Evolutionary conservation across 1,139 yeast genomes (phyloP).

Genomic region (Nakaseomyces uthaithaninus): DNA sequence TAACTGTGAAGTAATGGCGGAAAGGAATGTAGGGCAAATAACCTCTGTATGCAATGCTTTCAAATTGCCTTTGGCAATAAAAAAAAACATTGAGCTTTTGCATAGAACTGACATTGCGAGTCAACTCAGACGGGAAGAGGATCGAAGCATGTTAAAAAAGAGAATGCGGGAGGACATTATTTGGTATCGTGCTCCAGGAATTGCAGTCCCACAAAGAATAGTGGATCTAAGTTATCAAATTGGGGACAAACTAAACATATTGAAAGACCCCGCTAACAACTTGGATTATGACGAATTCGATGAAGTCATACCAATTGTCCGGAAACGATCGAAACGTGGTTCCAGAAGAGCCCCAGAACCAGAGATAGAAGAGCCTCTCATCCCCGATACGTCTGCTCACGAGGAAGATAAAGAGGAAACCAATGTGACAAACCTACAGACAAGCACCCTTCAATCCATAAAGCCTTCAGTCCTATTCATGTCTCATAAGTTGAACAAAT

Average conservation of each 20-base stretch:
- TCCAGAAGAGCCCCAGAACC: constrained; percentile 17
- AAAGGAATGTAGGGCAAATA: background rate
- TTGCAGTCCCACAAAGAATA: constrained; percentile 46
- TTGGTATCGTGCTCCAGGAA: constrained; percentile 81
- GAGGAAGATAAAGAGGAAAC: constrained; percentile 12
- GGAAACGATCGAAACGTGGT: constrained; percentile 1
- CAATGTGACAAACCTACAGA: constrained; percentile 6
- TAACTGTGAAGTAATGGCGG: background rate
- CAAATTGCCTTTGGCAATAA: constrained; percentile 22
- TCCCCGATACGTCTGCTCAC: constrained; percentile 10
- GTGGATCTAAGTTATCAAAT: constrained; percentile 20
- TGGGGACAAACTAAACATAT: constrained; percentile 11
- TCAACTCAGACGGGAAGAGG: constrained; percentile 28
- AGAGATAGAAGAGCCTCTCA: constrained; percentile 21
- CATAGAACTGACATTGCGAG: constrained; percentile 26
- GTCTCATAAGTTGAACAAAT: background rate
- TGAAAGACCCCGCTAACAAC: background rate
- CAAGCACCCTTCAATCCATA: background rate
- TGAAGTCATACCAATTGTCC: constrained; percentile 2
- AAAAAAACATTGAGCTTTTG: constrained; percentile 21
- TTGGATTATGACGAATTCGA: constrained; percentile 2
- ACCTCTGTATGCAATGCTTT: constrained; percentile 21
- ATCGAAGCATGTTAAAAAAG: constrained; percentile 26
- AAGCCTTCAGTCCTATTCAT: constrained; percentile 4
- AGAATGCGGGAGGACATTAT: constrained; percentile 42